phyloP scores from a whole-genome alignment of 176 grass and related monocot species.

The Calamus simplicifolius region DNA sequence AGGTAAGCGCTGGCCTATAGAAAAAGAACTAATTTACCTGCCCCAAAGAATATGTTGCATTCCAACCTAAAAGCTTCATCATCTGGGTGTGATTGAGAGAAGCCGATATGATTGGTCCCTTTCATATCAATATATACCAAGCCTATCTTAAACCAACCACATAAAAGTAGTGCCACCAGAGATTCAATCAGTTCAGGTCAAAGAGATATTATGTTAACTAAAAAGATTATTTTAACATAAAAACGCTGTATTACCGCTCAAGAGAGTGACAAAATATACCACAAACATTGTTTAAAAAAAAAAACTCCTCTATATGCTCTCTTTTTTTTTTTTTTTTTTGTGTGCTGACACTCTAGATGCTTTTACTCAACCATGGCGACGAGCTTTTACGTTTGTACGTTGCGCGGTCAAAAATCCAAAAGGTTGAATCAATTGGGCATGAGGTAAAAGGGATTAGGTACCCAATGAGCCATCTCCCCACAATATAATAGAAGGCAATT shows the following conservation, averaged over 20 bases:
- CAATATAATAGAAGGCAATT: background rate
- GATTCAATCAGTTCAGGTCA: too few species aligned
- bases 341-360: background rate
- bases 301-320: too few species aligned
- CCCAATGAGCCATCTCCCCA: background rate
- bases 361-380: background rate
- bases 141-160: too few species aligned
- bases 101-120: background rate
- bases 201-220: too few species aligned
- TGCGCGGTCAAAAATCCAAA: background rate
- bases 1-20: constrained; percentile 93
- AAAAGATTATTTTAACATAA: too few species aligned
- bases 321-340: too few species aligned
- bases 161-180: too few species aligned
- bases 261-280: too few species aligned
- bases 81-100: background rate
- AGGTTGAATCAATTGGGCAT: background rate
- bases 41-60: constrained; percentile 31
- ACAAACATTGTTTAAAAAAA: too few species aligned
- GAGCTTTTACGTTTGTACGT: background rate
- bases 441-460: constrained; percentile 10
- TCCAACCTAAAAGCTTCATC: constrained; percentile 42
- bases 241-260: too few species aligned
- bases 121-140: background rate
- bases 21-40: constrained; percentile 67